These are phyloP conservation scores for Aureobasidium subglaciale DNA, from an alignment of 2,329 filamentous ascomycete genomes.

Conservation along the genomic window DNA sequence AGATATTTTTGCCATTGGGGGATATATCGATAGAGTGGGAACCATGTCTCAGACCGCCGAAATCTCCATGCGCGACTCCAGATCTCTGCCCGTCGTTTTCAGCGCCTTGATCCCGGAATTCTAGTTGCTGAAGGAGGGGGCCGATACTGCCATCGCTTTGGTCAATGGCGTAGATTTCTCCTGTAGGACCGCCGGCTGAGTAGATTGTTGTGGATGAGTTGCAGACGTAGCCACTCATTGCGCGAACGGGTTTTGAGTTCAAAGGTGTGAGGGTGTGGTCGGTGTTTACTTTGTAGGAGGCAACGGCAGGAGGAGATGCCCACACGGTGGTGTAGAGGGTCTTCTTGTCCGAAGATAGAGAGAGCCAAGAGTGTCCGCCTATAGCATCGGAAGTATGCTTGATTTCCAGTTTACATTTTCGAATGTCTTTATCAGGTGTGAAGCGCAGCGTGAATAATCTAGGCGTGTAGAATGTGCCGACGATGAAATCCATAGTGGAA, in stretches of 20 bases:
- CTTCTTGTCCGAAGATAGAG: slow-evolving; percentile 24
- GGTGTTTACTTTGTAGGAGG: slow-evolving; percentile 24
- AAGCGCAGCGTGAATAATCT: slow-evolving; percentile 28
- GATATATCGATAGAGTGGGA: slow-evolving; percentile 27
- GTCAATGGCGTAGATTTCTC: slow-evolving; percentile 27
- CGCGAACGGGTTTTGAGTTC: slow-evolving; percentile 27
- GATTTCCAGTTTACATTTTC: slow-evolving; percentile 12
- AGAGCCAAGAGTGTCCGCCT: slow-evolving; percentile 30
- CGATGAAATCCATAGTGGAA: slow-evolving; percentile 31
- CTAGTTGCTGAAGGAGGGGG: slow-evolving; percentile 26
- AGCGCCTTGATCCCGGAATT: slow-evolving; percentile 25
- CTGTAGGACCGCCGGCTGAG: slow-evolving; percentile 27
- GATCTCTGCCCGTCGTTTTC: slow-evolving; percentile 22
- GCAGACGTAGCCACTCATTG: slow-evolving; percentile 27
- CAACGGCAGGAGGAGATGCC: slow-evolving; percentile 28
- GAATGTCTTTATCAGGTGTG: slow-evolving; percentile 17
- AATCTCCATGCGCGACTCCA: slow-evolving; percentile 28
- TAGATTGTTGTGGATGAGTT: slow-evolving; percentile 24
- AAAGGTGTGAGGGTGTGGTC: slow-evolving; percentile 25
- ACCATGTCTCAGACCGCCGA: slow-evolving; percentile 29
- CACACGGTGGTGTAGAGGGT: slow-evolving; percentile 31
- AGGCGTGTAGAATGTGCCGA: slow-evolving; percentile 29
- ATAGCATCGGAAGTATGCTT: slow-evolving; percentile 25
- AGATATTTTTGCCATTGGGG: slow-evolving; percentile 25
- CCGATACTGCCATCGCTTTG: slow-evolving; percentile 27